Conservation (phyloP, 2,329 filamentous ascomycete genomes). For the Cladorrhinum sp. region DNA sequence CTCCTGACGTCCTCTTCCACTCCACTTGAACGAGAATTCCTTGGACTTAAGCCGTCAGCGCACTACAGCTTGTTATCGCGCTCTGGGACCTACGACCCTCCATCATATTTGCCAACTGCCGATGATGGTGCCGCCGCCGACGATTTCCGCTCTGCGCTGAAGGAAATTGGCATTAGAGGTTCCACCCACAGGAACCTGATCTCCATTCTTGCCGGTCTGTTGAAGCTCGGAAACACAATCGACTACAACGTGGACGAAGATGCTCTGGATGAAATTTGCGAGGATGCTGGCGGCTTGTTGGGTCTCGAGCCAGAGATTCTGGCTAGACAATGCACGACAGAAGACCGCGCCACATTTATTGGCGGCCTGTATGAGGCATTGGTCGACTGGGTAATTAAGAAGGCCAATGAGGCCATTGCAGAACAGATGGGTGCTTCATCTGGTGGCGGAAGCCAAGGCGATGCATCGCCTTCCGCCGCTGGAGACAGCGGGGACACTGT, state of each 20-base stretch:
- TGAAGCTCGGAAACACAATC: conserved; percentile 89
- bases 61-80: conserved; percentile 75
- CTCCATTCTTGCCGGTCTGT: conserved; percentile 76
- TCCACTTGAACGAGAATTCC: conserved; percentile 80
- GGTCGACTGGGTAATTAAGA: conserved; percentile 89
- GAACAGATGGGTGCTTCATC: conserved; percentile 71
- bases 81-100: conserved; percentile 81
- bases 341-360: conserved; percentile 79
- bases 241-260: conserved; percentile 84
- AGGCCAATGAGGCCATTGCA: conserved; percentile 82
- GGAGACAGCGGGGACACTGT: conserved; percentile 81
- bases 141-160: conserved; percentile 83
- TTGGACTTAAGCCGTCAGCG: conserved; percentile 74
- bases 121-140: conserved; percentile 92
- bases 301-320: conserved; percentile 85
- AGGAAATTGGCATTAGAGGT: conserved; percentile 91
- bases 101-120: conserved; percentile 83
- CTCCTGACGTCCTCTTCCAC: conserved; percentile 89
- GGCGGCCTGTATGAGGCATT: conserved; percentile 88
- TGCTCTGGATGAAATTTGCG: conserved; percentile 77
- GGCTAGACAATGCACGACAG: conserved; percentile 68
- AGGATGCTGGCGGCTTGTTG: conserved; percentile 83
- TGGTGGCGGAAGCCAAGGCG: conserved; percentile 56
- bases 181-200: conserved; percentile 77
- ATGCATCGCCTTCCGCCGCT: conserved; percentile 61